Base-by-base conservation (phyloP, 345 rosid species). In the Populus davidiana region DNA sequence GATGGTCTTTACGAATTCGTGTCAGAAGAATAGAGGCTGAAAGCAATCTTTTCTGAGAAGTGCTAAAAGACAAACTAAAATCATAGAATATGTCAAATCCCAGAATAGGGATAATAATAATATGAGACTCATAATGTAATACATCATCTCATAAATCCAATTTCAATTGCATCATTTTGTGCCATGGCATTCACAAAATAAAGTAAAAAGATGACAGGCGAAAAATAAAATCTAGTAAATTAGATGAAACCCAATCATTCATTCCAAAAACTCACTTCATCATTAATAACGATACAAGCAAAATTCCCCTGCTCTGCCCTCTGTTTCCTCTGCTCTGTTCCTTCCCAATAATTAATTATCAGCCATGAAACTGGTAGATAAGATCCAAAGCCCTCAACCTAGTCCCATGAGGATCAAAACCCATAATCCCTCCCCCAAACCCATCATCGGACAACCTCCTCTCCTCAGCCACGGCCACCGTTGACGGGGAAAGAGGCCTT, bases 351-450 rank as follows among this genome's bases (percentile, higher is more conserved):
- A 44, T 59, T 67, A 50, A 33, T 36, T 33, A 12, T 90, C 85
- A 94, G 61, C 86, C 89, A 77, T 92, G 96, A 80, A 92, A 94
- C 75, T 92, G 96, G 76, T 86, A 90, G 74, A 94, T 84, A 74
- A 92, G 97, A 81, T 91, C 93, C 83, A 92, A 78, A 80, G 98
- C 92, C 79, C 91, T 83, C 81, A 86, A 49, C 79, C 85, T 90
- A 17, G 86, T 71, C 61, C 78, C 82, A n/a, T 67, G 81, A 49
- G 89, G 89, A 84, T 91, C 97, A 75, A 69, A 89, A 41, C 81
- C 89, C 70, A 29, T 50, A 7, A n/a, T 56, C 21, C 50, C 67
- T 59, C 81, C 81, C 21, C 25, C 79, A 67, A 72, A 72, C 79
- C 83, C 86, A 71, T 85, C 83, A 21, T 84, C 89, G 68, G 33